Evolutionary conservation across 2,329 filamentous ascomycete species (phyloP), one percentile per base, ranked within the genome.

Genomic region (Alternaria solani): DNA sequence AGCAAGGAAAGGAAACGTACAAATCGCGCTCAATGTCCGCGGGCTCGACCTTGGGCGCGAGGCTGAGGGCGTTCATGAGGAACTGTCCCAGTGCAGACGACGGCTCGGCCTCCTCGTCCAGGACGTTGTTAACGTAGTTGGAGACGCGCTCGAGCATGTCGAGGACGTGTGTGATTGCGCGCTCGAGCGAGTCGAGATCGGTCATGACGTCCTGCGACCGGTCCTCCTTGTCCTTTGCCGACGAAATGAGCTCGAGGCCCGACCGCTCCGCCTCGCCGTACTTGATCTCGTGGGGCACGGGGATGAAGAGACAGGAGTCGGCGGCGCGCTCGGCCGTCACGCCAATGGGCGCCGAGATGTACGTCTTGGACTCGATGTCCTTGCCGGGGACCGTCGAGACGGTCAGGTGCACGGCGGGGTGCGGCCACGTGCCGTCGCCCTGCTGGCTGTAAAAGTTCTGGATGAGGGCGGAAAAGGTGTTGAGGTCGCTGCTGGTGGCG

Each of bases 381-480:
- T 93, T 86, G 73, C 94, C 94, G 43, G 95, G 89, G 68, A 93
- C 89, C 63, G 94, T 97, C 64, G 90, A 93, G 69, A 98, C 93
- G 65, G 95, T 99, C 80, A 99, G 86, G 83, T 99, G 95, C 51
- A 99, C 91, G 67, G 95, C 94, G n/a, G 95, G 95, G 82, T 97
- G 92, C 55, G 95, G 95, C 84, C 91, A 97, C 59, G 95, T 99
- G 78, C 95, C 95, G 67, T 97, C 96, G 76, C 96, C 95, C 76
- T 96, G 93, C 77, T 93, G 92, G 77, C 91, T 92, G 86, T 98
- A 99, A 86, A 98, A 99, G 86, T 99, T 99, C 84, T 99, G 95
- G 82, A 97, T 99, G 74, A 99, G 88, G 73, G 95, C 95, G 79
- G 91, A 95, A 86, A 99, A 99, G 79, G 91, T 96, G 88, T 99